A percentile compares a stretch with the other conserved stretches of the same genome.
Conservation (phyloP, 179 eudicot species). For the Spinacia oleracea region DNA sequence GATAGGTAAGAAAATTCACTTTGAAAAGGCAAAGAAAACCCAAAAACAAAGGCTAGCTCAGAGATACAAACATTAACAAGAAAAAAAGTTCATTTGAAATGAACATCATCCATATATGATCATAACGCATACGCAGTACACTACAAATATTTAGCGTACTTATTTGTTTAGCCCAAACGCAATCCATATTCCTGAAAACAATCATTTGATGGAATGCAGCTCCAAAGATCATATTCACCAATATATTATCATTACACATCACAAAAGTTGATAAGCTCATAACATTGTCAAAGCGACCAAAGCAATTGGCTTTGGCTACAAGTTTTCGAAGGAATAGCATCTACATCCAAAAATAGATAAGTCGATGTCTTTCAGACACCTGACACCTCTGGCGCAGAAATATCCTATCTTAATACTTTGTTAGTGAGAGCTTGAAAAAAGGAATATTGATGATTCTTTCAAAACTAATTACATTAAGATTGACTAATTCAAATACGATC, state of each 20-base stretch:
- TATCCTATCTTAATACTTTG: not conserved
- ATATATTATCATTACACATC: not conserved
- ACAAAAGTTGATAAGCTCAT: not conserved
- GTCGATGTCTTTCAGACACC: not conserved
- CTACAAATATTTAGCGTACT: too few species aligned
- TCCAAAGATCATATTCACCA: not conserved
- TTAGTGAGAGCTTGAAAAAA: not conserved
- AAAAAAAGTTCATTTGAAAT: too few species aligned
- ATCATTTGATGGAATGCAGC: too few species aligned
- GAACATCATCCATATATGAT: too few species aligned
- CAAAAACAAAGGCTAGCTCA: not conserved
- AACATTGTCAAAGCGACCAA: not conserved
- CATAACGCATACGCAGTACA: too few species aligned
- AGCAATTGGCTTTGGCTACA: not conserved
- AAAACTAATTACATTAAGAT: not conserved
- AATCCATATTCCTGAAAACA: too few species aligned
- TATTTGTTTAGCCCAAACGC: too few species aligned
- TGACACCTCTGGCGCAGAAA: not conserved
- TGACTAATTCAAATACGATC: not conserved
- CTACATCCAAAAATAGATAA: not conserved
- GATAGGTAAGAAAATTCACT: too few species aligned
- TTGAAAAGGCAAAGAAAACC: too few species aligned
- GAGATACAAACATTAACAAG: not conserved
- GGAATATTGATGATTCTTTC: not conserved
- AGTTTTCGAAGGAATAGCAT: not conserved